Percentiles rank a stretch among this genome's conserved stretches.
Conservation (phyloP, 139 green algal species). For the Spirogloea muscicola region DNA sequence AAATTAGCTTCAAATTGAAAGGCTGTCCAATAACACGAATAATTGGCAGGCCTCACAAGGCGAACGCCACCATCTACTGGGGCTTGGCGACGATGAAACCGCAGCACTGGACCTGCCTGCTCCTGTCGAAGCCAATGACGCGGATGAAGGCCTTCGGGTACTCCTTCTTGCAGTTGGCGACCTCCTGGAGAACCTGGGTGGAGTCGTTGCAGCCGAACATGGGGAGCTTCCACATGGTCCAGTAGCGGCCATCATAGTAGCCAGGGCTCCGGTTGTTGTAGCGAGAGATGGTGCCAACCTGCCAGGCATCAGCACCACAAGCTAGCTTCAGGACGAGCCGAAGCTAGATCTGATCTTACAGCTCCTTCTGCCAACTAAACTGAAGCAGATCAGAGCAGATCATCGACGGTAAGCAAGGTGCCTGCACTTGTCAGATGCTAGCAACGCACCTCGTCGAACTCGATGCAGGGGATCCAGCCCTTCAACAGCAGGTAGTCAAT, state of each 20-base stretch:
- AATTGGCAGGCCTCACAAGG: too few relatives aligned
- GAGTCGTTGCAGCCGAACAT: constrained; percentile 98
- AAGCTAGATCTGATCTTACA: too few relatives aligned
- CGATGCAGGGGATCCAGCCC: constrained; percentile 41
- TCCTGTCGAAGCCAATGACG: constrained; percentile 79
- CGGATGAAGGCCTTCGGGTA: constrained; percentile 94
- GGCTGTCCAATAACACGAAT: too few relatives aligned
- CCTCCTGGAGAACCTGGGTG: constrained; percentile 85
- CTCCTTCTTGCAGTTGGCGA: constrained; percentile 68
- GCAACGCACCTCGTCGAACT: too few relatives aligned
- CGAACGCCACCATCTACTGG: too few relatives aligned
- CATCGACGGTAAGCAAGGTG: neutral
- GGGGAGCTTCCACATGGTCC: constrained; percentile 99
- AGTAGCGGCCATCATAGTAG: constrained; percentile 84
- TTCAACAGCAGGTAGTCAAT: constrained; percentile 43
- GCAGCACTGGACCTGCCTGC: constrained; percentile 70
- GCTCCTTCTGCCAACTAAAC: neutral
- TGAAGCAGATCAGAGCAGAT: neutral
- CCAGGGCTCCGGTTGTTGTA: constrained; percentile 47
- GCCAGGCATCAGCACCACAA: constrained; percentile 58
- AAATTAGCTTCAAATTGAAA: too few relatives aligned
- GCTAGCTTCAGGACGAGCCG: constrained; percentile 53
- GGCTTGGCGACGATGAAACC: constrained; percentile 63
- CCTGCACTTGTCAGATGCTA: neutral
- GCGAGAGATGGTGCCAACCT: constrained; percentile 7